Percentiles rank a stretch among this genome's conserved stretches.
phyloP scores from a whole-genome alignment of 768 basidiomycete genomes.

The Lactarius deliciosus region DNA sequence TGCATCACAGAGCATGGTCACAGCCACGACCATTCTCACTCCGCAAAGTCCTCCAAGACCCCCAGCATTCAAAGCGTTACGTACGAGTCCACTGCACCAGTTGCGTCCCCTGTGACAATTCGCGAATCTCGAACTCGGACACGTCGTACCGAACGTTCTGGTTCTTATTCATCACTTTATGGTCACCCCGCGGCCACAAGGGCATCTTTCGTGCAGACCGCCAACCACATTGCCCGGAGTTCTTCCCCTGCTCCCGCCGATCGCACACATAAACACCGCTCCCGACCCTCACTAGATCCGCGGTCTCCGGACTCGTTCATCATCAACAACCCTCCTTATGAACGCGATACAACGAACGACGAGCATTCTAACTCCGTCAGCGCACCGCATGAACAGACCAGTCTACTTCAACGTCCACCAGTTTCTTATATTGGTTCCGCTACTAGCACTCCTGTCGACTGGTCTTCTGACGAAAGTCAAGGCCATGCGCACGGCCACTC shows the following conservation, averaged over 20 bases:
- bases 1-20: conserved; percentile 31
- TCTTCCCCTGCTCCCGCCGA: conserved; percentile 42
- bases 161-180: conserved; percentile 62
- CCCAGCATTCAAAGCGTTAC: conserved; percentile 15
- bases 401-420: conserved; percentile 36
- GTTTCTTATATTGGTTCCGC: conserved; percentile 12
- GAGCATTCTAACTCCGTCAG: neutral
- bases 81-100: conserved; percentile 5
- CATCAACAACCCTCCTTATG: conserved; percentile 8
- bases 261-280: conserved; percentile 29
- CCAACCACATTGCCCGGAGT: conserved; percentile 71
- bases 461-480: conserved; percentile 26
- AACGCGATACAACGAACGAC: conserved; percentile 9
- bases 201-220: conserved; percentile 75
- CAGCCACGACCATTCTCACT: conserved; percentile 32
- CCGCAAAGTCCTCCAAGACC: conserved; percentile 21
- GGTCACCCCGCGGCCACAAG: conserved; percentile 73
- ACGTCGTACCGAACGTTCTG: conserved; percentile 38
- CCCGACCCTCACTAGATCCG: conserved; percentile 30
- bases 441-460: neutral
- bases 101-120: conserved; percentile 33
- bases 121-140: conserved; percentile 33
- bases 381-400: conserved; percentile 39
- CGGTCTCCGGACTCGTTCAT: conserved; percentile 17
- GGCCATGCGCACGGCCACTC: conserved; percentile 38